Conservation (phyloP, 495 filamentous ascomycete species). For the Massariosphaeria phaeospora region DNA sequence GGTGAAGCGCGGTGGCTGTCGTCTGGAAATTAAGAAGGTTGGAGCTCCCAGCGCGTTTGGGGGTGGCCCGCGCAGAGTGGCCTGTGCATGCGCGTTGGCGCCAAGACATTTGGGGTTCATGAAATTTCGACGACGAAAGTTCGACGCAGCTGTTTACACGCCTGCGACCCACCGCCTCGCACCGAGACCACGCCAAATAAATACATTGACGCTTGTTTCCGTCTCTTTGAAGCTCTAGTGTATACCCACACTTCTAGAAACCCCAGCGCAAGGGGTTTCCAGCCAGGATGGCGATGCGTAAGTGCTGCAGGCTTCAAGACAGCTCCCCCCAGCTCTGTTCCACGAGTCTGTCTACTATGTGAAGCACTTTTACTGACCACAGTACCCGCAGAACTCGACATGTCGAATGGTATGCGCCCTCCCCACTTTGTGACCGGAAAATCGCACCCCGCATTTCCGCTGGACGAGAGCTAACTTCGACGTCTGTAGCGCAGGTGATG, state of each 20-base stretch:
- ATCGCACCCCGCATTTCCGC: background rate
- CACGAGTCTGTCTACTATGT: too few species aligned
- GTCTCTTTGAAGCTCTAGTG: slow-evolving; percentile 29
- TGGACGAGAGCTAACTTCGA: slow-evolving; percentile 22
- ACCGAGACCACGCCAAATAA: slow-evolving; percentile 1
- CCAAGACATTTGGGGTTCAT: background rate
- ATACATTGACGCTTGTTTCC: background rate
- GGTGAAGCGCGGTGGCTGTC: background rate
- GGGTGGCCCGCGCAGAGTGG: background rate
- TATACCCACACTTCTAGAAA: slow-evolving; percentile 37
- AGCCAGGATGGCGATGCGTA: slow-evolving; percentile 62
- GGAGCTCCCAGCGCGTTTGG: slow-evolving; percentile 3
- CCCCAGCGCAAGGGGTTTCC: slow-evolving; percentile 29
- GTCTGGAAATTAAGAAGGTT: background rate
- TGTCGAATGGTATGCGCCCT: slow-evolving; percentile 60
- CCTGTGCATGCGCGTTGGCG: background rate
- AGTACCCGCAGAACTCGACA: slow-evolving; percentile 57
- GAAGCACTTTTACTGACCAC: too few species aligned
- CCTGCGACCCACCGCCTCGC: background rate
- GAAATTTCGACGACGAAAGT: slow-evolving; percentile 13
- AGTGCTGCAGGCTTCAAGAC: slow-evolving; percentile 35
- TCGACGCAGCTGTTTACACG: slow-evolving; percentile 9
- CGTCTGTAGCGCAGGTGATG: slow-evolving; percentile 59
- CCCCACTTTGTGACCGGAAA: background rate
- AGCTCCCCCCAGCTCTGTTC: too few species aligned